Evolutionary conservation across 2,329 filamentous ascomycete genomes (phyloP).

Genomic region (Pyrenochaeta sp.): DNA sequence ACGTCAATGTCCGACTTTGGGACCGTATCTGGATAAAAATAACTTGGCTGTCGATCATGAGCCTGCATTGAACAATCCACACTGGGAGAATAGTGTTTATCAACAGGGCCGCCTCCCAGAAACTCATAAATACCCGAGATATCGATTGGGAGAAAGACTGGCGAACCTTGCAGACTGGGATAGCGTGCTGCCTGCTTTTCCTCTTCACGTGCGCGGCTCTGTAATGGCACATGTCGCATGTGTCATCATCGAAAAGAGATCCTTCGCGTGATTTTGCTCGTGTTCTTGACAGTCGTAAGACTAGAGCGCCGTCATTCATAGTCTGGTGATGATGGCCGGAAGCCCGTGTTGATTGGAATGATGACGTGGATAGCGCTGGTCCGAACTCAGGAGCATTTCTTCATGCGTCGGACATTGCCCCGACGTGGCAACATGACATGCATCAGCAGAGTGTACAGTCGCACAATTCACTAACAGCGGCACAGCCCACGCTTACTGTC

Average conservation of each 20-base stretch:
- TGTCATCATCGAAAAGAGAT: not conserved
- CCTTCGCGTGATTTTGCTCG: not conserved
- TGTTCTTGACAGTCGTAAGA: no score
- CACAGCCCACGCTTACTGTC: not conserved
- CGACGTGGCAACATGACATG: conserved; percentile 18
- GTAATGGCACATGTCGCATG: not conserved
- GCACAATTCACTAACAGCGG: not conserved
- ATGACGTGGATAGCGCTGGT: conserved; percentile 30
- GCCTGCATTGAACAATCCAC: not conserved
- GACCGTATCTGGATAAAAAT: conserved; percentile 27
- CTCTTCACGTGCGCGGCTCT: not conserved
- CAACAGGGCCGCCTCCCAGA: not conserved
- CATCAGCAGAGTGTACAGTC: conserved; percentile 1
- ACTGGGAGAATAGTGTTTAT: not conserved
- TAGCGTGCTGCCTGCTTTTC: not conserved
- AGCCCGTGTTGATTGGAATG: not conserved
- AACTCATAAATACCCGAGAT: not conserved
- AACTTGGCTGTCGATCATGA: conserved; percentile 11
- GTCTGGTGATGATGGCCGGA: not conserved
- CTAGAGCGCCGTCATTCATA: not conserved
- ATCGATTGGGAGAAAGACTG: not conserved
- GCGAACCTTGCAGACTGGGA: not conserved
- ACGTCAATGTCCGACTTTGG: conserved; percentile 18
- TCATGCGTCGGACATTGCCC: conserved; percentile 15
- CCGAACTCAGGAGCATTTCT: conserved; percentile 28